Base-by-base conservation (phyloP, 768 basidiomycete genomes). In the Mycena maculata region DNA sequence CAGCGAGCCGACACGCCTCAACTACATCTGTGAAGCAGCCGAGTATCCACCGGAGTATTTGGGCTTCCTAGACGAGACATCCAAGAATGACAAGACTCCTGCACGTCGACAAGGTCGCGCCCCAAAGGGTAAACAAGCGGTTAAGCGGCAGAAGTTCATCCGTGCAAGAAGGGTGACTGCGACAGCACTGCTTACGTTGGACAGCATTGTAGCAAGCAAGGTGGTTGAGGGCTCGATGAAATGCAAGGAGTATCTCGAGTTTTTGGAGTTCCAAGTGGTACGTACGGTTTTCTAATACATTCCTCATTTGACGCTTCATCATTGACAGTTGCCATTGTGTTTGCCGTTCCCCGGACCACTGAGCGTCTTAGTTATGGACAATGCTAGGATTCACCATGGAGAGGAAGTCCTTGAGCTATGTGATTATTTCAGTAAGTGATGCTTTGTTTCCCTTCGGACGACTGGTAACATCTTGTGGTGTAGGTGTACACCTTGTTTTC, bases 31-130 rank as follows among this genome's bases (percentile, higher is more conserved):
- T 1, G 42, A 54, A 1, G 76, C 80, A 64, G 71, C 78, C 1
- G 65, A 72, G 20, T 80, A 80, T 50, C 59, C 48, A 0, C 67
- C 76, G 6, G 75, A 80, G 1, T 73, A 81, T 42, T 64, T 83
- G 11, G 77, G 76, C 0, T 81, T 82, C 55, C 54, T 82, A 7
- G 77, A 82, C 58, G 77, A 82, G 56, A 74, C 73, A 1, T 80
- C 77, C 0, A 79, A 78, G 64, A 76, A 80, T 70, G 75, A 78
- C 23, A 57, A 71, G 28, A 77, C 76, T 1, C 41, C 67, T 22
- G 60, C 22, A 8, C 39, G 77, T 12, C 27, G 60, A 4, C 47
- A 11, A 1, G 49, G 60, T 30, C 33, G 48, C 2, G 33, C 47
- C 2, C 38, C 27, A 16, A 63, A 63, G 23, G 62, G 62, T 13